These are phyloP conservation scores for Ilyonectria sp. DNA, from an alignment of 2,329 filamentous ascomycete species.

Conservation along the genomic window DNA sequence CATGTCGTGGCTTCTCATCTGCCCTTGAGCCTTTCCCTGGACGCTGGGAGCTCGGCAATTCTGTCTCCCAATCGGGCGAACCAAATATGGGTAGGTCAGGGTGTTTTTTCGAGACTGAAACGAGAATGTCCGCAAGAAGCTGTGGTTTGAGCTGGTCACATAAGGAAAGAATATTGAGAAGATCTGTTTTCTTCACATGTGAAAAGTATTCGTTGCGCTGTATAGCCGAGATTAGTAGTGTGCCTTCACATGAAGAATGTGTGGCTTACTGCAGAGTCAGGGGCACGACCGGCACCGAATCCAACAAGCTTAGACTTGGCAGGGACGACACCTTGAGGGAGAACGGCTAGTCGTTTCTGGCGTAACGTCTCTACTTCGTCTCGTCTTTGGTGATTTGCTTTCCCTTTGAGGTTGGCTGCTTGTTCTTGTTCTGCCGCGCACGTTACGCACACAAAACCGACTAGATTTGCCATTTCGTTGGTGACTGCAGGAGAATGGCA, in stretches of 20 bases:
- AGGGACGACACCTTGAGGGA: constrained; percentile 53
- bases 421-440: constrained; percentile 37
- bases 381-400: constrained; percentile 36
- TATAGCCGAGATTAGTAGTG: constrained; percentile 3
- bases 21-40: constrained; percentile 31
- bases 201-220: constrained; percentile 59
- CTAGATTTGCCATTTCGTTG: constrained; percentile 7
- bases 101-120: constrained; percentile 60
- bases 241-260: neutral
- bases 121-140: constrained; percentile 58
- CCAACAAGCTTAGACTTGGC: constrained; percentile 57
- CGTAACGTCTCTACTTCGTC: constrained; percentile 52
- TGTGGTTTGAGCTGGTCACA: constrained; percentile 59
- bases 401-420: constrained; percentile 30
- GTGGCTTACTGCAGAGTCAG: constrained; percentile 54
- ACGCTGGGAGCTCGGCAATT: constrained; percentile 34
- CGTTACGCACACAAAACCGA: constrained; percentile 37
- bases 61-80: constrained; percentile 57
- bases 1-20: constrained; percentile 48
- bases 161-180: constrained; percentile 58
- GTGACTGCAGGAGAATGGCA: constrained; percentile 38
- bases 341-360: constrained; percentile 49
- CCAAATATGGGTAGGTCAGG: constrained; percentile 60
- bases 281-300: constrained; percentile 54
- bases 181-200: constrained; percentile 54